Evolutionary conservation across 116 monocot genomes (phyloP).

Genomic region (Zostera marina): DNA sequence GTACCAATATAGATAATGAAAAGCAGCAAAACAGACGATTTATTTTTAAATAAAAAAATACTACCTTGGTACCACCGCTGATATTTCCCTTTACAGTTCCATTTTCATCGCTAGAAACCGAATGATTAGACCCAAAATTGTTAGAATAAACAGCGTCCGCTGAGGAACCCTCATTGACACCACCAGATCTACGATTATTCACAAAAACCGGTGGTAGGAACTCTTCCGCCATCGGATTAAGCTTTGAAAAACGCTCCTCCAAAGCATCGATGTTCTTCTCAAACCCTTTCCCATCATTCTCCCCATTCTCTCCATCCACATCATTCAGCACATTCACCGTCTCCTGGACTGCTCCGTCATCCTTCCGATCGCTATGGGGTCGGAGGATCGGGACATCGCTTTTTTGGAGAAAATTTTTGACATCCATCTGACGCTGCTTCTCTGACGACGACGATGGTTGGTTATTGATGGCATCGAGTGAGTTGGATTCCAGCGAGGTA

Average conservation of each 20-base stretch:
- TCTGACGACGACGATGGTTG: not conserved
- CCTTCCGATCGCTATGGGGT: slow-evolving; percentile 12
- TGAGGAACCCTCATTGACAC: not conserved
- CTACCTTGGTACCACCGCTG: slow-evolving; percentile 5
- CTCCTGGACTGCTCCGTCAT: not conserved
- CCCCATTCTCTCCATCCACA: slow-evolving; percentile 4
- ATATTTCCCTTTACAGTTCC: not conserved
- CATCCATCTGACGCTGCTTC: not conserved
- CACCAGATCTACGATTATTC: slow-evolving; percentile 4
- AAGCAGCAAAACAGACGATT: not conserved
- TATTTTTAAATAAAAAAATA: not conserved
- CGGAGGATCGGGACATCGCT: slow-evolving; percentile 6
- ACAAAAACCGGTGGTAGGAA: slow-evolving; percentile 67
- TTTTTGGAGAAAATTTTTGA: not conserved
- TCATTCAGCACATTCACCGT: not conserved
- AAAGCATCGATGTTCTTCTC: slow-evolving; percentile 57
- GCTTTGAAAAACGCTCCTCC: slow-evolving; percentile 72
- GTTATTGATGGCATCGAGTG: not conserved
- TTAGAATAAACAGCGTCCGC: not conserved
- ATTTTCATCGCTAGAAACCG: not conserved
- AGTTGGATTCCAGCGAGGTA: slow-evolving; percentile 2
- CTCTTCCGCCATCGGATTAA: slow-evolving; percentile 94
- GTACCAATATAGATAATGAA: not conserved
- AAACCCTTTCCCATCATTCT: slow-evolving; percentile 17
- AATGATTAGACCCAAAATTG: not conserved